Base-by-base conservation (phyloP, 805 yeast genomes). In the Torulaspora maleeae region DNA sequence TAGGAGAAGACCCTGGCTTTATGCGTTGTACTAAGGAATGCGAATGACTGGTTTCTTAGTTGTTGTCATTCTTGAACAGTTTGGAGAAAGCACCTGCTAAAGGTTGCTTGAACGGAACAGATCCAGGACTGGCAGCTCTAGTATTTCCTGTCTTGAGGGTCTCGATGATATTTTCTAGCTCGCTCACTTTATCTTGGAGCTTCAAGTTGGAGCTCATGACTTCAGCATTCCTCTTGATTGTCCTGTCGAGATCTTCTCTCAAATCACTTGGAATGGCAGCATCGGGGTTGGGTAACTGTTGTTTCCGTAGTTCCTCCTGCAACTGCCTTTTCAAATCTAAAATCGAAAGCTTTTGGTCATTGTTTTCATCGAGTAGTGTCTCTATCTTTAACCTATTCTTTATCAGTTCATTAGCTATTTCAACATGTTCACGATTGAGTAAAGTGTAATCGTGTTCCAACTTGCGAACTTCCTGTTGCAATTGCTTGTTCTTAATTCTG, bases 331-430 rank as follows among this genome's bases (percentile, higher is more conserved):
- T 72, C 36, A 83, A 66, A 9, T 74, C 78, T 1, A 62, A 66
- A 32, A 82, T 75, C 43, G 72, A 76, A 1, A 63, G 60, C 22
- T 68, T 61, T 40, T 89, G 67, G 36, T 81, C 86, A 20, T 70
- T 74, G 49, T 86, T 86, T 48, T 87, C 95, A 55, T 86, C 91
- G 40, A 76, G 71, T 20, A 91, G 63, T 27, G 83, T 82, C 2
- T 95, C 96, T 20, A 85, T 72, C 43, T 73, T 76, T 33, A 90
- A 77, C 58, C 93, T 82, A 32, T 86, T 83, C 51, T 79, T 79
- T 27, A 91, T 88, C 81, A 93, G 79, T 53, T 82, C 87, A 66
- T 90, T 91, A 3, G 95, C 95, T 30, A 89, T 78, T 44, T 79
- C 84, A 24, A 89, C 78, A 64, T 93, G 97, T 58, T 90, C 96